Conservation (phyloP, 805 yeast species). For the Saccharomycopsis fibuligera region DNA sequence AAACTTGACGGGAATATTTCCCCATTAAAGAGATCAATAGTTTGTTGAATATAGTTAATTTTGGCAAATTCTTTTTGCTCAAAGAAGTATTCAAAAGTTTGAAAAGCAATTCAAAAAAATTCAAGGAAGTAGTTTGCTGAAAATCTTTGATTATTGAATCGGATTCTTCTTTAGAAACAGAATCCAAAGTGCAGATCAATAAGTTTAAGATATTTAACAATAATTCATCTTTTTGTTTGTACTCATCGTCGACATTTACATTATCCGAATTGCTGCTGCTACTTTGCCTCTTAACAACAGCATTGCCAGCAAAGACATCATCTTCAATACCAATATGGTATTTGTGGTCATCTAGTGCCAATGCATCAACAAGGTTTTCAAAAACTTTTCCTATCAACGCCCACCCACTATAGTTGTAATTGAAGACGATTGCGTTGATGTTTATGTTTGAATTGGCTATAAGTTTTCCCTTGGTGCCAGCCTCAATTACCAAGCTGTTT, state of each 20-base stretch:
- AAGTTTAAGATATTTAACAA: conserved; percentile 6
- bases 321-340: no score
- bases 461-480: conserved; percentile 65
- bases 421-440: conserved; percentile 50
- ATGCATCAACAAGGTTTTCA: conserved; percentile 47
- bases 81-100: conserved; percentile 12
- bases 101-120: conserved; percentile 17
- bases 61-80: conserved; percentile 3
- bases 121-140: conserved; percentile 22
- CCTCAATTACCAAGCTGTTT: conserved; percentile 39
- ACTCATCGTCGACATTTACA: not conserved
- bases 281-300: not conserved
- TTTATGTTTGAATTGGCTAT: conserved; percentile 39
- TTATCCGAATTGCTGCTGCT: not conserved
- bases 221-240: conserved; percentile 24
- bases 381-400: conserved; percentile 71
- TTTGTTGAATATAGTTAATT: conserved; percentile 8
- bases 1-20: conserved; percentile 59
- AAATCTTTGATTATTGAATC: conserved; percentile 7
- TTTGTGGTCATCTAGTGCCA: no score
- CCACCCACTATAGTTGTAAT: conserved; percentile 81
- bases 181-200: conserved; percentile 4
- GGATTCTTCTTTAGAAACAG: not conserved
- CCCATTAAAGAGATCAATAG: conserved; percentile 7
- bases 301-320: conserved; percentile 25